Conservation (phyloP, 1,284 basidiomycete genomes). For the Laetiporus sulphureus region DNA sequence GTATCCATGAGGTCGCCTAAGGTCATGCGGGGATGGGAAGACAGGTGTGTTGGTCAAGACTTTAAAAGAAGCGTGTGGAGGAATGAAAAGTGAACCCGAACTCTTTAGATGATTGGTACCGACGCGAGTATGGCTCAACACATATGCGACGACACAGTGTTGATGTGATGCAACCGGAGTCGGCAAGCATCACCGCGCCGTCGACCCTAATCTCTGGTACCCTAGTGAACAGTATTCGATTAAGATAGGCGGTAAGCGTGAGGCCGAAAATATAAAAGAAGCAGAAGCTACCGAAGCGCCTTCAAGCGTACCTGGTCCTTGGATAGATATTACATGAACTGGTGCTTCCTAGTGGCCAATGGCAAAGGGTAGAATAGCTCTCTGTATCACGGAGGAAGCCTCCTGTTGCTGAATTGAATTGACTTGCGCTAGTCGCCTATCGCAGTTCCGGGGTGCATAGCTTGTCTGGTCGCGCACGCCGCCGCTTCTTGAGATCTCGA, state of each 20-base stretch:
- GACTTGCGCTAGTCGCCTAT: slow-evolving; percentile 4
- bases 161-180: slow-evolving; percentile 3
- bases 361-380: too few relatives aligned
- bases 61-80: too few relatives aligned
- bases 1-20: too few relatives aligned
- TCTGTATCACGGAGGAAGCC: too few relatives aligned
- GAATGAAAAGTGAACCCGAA: too few relatives aligned
- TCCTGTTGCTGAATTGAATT: not conserved
- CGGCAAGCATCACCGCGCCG: slow-evolving; percentile 3
- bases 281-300: slow-evolving; percentile 2
- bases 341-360: not conserved
- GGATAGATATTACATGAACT: slow-evolving; percentile 1
- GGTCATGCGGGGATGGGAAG: too few relatives aligned
- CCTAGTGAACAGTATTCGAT: slow-evolving; percentile 4
- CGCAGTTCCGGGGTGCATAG: slow-evolving; percentile 7
- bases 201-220: slow-evolving; percentile 7
- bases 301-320: slow-evolving; percentile 4
- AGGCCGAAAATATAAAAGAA: not conserved
- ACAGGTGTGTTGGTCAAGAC: too few relatives aligned
- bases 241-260: slow-evolving; percentile 3
- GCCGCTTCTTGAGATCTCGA: not conserved
- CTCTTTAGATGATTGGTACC: too few relatives aligned
- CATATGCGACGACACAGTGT: slow-evolving; percentile 2
- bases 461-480: not conserved
- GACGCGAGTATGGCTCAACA: slow-evolving; percentile 3